Evolutionary conservation across 208 protist genomes (phyloP).

Genomic region (Leishmania aethiopica): DNA sequence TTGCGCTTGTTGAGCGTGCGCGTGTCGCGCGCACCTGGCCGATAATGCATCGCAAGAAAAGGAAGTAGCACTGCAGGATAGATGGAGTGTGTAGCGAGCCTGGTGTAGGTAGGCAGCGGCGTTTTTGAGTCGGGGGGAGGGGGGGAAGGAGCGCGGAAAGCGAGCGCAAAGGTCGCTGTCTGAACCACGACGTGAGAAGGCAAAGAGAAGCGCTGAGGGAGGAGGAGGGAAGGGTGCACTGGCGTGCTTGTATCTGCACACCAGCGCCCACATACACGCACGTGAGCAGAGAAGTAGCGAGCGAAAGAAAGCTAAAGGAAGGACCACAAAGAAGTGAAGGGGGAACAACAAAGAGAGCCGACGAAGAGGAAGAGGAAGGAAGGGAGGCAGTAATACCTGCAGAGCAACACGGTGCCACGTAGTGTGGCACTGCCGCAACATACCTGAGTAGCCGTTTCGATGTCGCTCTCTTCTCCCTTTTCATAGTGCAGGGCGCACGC

Average conservation of each 20-base stretch:
- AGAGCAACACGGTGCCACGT: not conserved
- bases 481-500: not conserved
- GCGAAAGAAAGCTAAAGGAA: not conserved
- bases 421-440: not conserved
- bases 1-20: not conserved
- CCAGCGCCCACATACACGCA: not conserved
- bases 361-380: too few species aligned
- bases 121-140: too few species aligned
- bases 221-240: not conserved
- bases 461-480: not conserved
- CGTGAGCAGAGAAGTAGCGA: not conserved
- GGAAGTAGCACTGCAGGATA: not conserved
- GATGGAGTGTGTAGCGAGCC: too few species aligned
- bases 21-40: not conserved
- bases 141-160: too few species aligned
- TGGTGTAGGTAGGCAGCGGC: too few species aligned
- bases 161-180: too few species aligned
- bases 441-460: not conserved
- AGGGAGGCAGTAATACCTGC: too few species aligned
- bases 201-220: not conserved
- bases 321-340: not conserved
- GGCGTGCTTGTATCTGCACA: not conserved
- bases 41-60: not conserved
- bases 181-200: too few species aligned
- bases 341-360: not conserved